phyloP scores from a whole-genome alignment of 2,329 filamentous ascomycete genomes.

The Colletotrichum trifolii region DNA sequence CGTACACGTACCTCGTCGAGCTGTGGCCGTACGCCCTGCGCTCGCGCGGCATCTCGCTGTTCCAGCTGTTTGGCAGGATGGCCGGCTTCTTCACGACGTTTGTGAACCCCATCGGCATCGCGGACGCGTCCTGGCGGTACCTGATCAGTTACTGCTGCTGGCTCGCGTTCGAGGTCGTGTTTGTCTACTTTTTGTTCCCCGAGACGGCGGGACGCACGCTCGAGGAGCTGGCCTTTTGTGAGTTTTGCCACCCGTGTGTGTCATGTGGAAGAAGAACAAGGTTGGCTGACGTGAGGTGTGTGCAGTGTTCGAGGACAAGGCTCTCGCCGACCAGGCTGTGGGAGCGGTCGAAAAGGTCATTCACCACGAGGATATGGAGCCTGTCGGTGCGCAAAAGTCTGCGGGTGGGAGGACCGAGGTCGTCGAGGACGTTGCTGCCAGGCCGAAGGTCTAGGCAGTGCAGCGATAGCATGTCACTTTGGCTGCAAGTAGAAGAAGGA shows the following conservation, averaged over 20 bases:
- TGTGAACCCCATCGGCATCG: conserved; percentile 38
- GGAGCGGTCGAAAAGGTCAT: conserved; percentile 45
- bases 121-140: conserved; percentile 32
- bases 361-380: conserved; percentile 37
- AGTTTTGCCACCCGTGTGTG: neutral
- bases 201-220: conserved; percentile 81
- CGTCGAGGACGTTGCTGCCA: conserved; percentile 23
- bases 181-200: conserved; percentile 83
- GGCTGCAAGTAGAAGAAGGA: neutral
- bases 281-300: neutral
- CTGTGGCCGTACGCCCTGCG: conserved; percentile 68
- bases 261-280: neutral
- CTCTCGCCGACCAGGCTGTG: conserved; percentile 42
- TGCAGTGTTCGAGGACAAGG: conserved; percentile 46
- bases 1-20: conserved; percentile 70
- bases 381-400: conserved; percentile 17
- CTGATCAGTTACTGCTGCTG: conserved; percentile 40
- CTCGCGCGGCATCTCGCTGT: conserved; percentile 62
- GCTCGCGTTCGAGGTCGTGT: conserved; percentile 42
- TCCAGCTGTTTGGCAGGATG: conserved; percentile 41
- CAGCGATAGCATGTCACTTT: too few relatives aligned
- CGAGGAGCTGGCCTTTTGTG: conserved; percentile 63
- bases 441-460: conserved; percentile 25
- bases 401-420: conserved; percentile 15
- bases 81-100: conserved; percentile 38